These are phyloP conservation scores for Colletotrichum sp. DNA, from an alignment of 2,329 filamentous ascomycete genomes.

Conservation along the genomic window DNA sequence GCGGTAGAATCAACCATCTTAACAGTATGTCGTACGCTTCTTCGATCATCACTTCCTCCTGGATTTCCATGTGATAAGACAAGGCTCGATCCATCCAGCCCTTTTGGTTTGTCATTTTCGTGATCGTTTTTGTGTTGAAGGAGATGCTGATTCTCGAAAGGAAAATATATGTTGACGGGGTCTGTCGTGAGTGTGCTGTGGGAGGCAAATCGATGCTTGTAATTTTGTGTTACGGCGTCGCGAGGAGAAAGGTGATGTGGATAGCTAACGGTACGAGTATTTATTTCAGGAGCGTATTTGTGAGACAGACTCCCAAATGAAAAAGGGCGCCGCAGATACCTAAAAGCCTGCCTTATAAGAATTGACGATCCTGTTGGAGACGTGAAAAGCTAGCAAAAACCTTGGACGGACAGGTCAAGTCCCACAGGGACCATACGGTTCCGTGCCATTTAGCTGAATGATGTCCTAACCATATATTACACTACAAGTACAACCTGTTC, in stretches of 20 bases:
- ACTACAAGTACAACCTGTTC: neutral
- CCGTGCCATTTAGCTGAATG: neutral
- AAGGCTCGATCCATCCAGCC: neutral
- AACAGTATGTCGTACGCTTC: neutral
- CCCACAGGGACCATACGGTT: neutral
- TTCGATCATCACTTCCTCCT: neutral
- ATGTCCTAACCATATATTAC: neutral
- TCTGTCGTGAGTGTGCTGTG: neutral
- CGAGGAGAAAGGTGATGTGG: neutral
- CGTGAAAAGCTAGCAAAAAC: neutral
- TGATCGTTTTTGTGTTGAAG: neutral
- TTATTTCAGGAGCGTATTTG: neutral
- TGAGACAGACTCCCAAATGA: neutral
- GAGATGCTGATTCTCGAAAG: neutral
- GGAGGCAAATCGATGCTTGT: neutral
- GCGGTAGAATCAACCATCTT: neutral
- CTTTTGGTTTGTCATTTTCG: neutral
- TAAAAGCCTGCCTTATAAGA: neutral
- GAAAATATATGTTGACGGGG: neutral
- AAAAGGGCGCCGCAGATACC: rapidly evolving
- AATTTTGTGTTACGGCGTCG: neutral
- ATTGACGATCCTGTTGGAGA: neutral
- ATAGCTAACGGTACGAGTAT: no score
- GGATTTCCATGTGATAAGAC: neutral
- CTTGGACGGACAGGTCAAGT: neutral